A percentile compares a stretch with the other conserved stretches of the same genome.
phyloP scores from a whole-genome alignment of 2,329 filamentous ascomycete species.

The Zymoseptoria passerinii region DNA sequence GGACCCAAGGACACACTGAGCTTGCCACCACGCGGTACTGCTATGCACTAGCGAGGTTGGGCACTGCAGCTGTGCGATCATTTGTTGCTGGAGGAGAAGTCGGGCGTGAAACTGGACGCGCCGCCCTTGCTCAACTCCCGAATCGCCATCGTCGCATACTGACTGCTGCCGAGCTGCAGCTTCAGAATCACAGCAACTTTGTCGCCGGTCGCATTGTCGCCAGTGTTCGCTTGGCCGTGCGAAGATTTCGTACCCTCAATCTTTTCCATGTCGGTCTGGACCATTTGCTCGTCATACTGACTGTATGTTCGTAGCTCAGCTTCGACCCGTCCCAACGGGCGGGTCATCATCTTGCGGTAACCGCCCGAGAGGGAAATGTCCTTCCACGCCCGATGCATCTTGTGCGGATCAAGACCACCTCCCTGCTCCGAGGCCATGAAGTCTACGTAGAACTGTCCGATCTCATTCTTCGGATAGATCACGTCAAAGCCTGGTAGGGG shows the following conservation, averaged over 20 bases:
- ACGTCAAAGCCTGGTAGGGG: slow-evolving; percentile 90
- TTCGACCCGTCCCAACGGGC: slow-evolving; percentile 52
- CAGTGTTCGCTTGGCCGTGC: slow-evolving; percentile 14
- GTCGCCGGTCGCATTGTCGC: slow-evolving; percentile 20
- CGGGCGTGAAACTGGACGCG: slow-evolving; percentile 55
- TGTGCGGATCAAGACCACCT: slow-evolving; percentile 68
- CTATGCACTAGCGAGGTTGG: not conserved
- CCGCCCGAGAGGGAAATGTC: slow-evolving; percentile 83
- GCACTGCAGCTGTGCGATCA: not conserved
- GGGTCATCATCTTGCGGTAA: slow-evolving; percentile 76
- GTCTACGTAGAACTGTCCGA: slow-evolving; percentile 72
- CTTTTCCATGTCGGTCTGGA: slow-evolving; percentile 75
- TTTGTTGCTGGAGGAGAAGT: slow-evolving; percentile 40
- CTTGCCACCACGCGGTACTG: too few species aligned
- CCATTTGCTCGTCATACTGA: slow-evolving; percentile 71
- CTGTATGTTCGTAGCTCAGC: slow-evolving; percentile 63
- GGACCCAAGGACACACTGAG: too few species aligned
- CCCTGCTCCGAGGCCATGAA: slow-evolving; percentile 80
- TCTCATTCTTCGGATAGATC: slow-evolving; percentile 72
- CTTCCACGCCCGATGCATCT: slow-evolving; percentile 78
- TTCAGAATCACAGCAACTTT: slow-evolving; percentile 64
- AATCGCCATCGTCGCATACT: slow-evolving; percentile 78
- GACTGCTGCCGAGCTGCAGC: slow-evolving; percentile 67
- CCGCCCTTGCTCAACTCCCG: slow-evolving; percentile 66
- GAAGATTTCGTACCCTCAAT: slow-evolving; percentile 31